Percentiles rank a stretch among this genome's conserved stretches.
These are phyloP conservation scores for Cyberlindnera subsufficiens DNA, from an alignment of 805 yeast species.

Conservation along the genomic window DNA sequence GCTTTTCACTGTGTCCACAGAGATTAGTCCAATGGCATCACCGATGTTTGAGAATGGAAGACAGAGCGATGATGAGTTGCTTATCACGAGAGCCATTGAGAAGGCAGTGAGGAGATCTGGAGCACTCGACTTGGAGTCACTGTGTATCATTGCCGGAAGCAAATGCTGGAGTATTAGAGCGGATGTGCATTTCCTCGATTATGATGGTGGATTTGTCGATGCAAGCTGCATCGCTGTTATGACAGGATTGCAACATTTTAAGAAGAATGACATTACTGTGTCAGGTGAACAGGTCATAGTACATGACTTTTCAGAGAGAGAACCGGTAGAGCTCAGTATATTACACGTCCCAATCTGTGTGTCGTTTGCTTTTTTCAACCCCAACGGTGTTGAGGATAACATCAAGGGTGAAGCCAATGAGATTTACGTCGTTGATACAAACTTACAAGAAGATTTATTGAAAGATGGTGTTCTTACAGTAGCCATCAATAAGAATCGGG, in stretches of 20 bases:
- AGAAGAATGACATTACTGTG: conserved; percentile 77
- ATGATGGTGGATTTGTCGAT: conserved; percentile 91
- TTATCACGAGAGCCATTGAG: conserved; percentile 79
- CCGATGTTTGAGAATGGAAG: conserved; percentile 70
- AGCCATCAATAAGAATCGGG: conserved; percentile 85
- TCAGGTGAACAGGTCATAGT: conserved; percentile 59
- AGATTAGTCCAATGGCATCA: conserved; percentile 85
- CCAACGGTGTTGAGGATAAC: conserved; percentile 56
- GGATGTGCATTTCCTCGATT: conserved; percentile 81
- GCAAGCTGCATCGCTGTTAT: conserved; percentile 87
- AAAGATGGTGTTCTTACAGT: conserved; percentile 78
- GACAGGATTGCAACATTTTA: conserved; percentile 77
- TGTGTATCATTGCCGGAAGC: conserved; percentile 87
- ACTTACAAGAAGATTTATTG: conserved; percentile 66
- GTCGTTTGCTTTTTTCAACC: conserved; percentile 81
- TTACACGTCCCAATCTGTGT: conserved; percentile 88
- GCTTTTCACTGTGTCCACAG: conserved; percentile 74
- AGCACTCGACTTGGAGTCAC: conserved; percentile 83
- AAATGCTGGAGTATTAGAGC: conserved; percentile 91
- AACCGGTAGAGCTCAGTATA: conserved; percentile 80
- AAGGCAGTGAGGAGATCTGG: conserved; percentile 88
- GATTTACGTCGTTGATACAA: conserved; percentile 68
- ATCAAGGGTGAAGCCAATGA: conserved; percentile 63
- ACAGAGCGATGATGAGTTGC: conserved; percentile 72
- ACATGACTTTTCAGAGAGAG: conserved; percentile 70